Conservation (phyloP, 805 yeast species). For the Saccharomyces jurei region DNA sequence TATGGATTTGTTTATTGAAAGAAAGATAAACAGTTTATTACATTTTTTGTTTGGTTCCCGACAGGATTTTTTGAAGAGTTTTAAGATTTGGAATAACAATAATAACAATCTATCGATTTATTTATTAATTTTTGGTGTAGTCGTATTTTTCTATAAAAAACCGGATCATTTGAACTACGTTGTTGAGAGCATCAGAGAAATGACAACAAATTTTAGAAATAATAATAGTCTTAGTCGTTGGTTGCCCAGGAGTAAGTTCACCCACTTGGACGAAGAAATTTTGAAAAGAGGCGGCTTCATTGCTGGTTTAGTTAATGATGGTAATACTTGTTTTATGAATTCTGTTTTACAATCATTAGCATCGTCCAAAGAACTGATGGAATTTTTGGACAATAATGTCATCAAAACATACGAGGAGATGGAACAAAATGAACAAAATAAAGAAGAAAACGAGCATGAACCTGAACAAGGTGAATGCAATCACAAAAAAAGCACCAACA, state of each 20-base stretch:
- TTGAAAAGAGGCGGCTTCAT: conserved; percentile 58
- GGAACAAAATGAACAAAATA: conserved; percentile 10
- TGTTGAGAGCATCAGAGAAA: not conserved
- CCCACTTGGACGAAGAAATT: conserved; percentile 29
- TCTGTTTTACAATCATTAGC: conserved; percentile 79
- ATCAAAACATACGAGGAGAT: conserved; percentile 3
- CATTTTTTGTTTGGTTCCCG: not conserved
- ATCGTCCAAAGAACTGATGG: conserved; percentile 52
- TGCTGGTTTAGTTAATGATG: conserved; percentile 84
- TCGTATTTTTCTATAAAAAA: not conserved
- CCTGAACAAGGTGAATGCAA: conserved; percentile 16
- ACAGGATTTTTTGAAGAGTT: not conserved
- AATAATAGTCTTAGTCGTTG: conserved; percentile 8
- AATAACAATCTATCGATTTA: not conserved
- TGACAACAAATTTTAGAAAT: conserved; percentile 2
- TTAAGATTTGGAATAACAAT: not conserved
- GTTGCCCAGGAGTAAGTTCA: conserved; percentile 4
- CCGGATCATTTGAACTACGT: not conserved
- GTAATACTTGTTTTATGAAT: conserved; percentile 93
- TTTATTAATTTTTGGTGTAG: not conserved
- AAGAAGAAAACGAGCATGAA: conserved; percentile 13
- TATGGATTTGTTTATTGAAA: not conserved
- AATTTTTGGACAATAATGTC: conserved; percentile 45
- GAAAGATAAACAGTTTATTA: not conserved
- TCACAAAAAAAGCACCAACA: conserved; percentile 4